phyloP scores from a whole-genome alignment of 768 basidiomycete species.

The Rhizopogon sp. region DNA sequence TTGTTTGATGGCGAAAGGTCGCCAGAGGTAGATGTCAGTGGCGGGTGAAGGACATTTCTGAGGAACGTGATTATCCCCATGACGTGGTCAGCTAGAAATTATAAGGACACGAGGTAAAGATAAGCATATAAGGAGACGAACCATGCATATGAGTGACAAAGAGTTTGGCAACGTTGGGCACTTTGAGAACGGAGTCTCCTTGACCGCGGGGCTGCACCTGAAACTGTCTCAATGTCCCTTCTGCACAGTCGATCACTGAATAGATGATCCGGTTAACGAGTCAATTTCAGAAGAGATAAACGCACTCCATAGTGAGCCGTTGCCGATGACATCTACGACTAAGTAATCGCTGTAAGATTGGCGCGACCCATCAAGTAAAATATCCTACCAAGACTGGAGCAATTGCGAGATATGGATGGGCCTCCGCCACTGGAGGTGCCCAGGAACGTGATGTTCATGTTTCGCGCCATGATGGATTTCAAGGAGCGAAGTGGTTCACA shows the following conservation, averaged over 20 bases:
- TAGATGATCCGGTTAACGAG: constrained; percentile 1
- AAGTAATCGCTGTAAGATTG: constrained; percentile 2
- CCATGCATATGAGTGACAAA: constrained; percentile 89
- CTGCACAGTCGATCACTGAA: constrained; percentile 80
- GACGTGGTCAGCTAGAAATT: constrained; percentile 56
- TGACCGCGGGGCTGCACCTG: constrained; percentile 40
- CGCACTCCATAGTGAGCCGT: constrained; percentile 67
- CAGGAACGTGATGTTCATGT: constrained; percentile 63
- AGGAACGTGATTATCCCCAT: constrained; percentile 71
- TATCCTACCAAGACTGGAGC: constrained; percentile 51
- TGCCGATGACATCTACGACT: constrained; percentile 51
- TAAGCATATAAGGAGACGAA: constrained; percentile 19
- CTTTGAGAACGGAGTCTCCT: constrained; percentile 29
- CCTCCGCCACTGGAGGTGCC: constrained; percentile 79
- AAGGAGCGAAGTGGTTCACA: no score
- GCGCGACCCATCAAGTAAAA: background rate
- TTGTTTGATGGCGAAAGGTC: constrained; percentile 8
- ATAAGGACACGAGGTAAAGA: background rate
- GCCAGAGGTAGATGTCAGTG: constrained; percentile 16
- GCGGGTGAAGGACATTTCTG: constrained; percentile 51
- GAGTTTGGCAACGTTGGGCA: constrained; percentile 54
- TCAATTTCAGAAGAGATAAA: background rate
- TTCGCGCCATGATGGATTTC: constrained; percentile 30
- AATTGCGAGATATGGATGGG: constrained; percentile 66
- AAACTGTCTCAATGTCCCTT: constrained; percentile 74